Percentiles rank a stretch among this genome's conserved stretches.
These are phyloP conservation scores for Porcisia deanei DNA, from an alignment of 208 protist species.

Conservation along the genomic window DNA sequence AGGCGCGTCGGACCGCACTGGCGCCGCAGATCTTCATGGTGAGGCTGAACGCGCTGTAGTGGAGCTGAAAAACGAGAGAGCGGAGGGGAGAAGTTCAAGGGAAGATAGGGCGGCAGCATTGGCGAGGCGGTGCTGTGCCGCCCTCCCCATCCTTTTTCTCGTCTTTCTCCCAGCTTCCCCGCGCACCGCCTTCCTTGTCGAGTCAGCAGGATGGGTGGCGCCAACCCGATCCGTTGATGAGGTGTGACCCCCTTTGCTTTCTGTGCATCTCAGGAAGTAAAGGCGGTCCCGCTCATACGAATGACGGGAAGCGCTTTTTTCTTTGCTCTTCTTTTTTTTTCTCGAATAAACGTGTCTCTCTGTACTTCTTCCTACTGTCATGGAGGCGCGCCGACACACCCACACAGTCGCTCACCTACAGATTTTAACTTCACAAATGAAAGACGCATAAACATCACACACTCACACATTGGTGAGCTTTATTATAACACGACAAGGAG, in stretches of 20 bases:
- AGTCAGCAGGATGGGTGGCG: neutral
- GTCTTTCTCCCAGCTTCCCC: neutral
- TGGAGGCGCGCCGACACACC: too few relatives aligned
- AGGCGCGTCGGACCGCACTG: constrained; percentile 51
- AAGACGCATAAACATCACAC: neutral
- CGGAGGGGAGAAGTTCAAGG: constrained; percentile 13
- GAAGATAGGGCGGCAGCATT: neutral
- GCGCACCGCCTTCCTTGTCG: neutral
- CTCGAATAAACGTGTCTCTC: neutral
- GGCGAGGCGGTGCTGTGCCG: constrained; percentile 4
- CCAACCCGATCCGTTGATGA: neutral
- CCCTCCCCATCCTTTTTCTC: neutral
- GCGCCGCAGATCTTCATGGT: constrained; percentile 66
- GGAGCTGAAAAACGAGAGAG: neutral
- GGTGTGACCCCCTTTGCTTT: too few relatives aligned
- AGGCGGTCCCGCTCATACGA: neutral
- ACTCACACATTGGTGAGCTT: neutral
- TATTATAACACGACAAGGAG: neutral
- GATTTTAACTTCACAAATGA: neutral
- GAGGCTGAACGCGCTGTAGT: constrained; percentile 42
- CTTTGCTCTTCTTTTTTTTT: neutral
- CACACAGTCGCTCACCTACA: neutral
- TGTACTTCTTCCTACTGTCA: neutral
- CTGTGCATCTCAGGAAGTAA: neutral
- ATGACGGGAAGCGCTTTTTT: neutral